Evolutionary conservation across 1,284 basidiomycete species (phyloP), one percentile per base, ranked within the genome.

Genomic region (Fomitopsis pinicola): DNA sequence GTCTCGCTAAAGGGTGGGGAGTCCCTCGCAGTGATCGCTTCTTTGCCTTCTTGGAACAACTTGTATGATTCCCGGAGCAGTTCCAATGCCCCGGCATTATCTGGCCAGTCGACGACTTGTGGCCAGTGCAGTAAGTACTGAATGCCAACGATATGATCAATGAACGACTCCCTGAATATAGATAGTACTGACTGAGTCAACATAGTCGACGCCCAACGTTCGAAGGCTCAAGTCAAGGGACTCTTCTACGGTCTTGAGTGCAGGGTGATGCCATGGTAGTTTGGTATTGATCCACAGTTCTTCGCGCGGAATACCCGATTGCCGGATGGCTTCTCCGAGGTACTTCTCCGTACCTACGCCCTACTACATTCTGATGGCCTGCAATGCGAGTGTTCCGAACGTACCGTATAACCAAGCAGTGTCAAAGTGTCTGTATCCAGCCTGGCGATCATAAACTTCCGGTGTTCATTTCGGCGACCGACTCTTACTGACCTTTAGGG

Each of bases 1-100:
- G 85, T 87, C 59, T 87, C 77, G 62, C 70, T 69, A 64, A 74
- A 70, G 14, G 80, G 80, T 2, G 80, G 81, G 61, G 74, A 73
- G 36, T 19, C 36, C 46, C 42, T 70, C 59, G 8, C 71, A 69
- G 30, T 70, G 44, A 45, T 63, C 62, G 52, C 15, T 14, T 70
- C 66, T 12, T 59, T 44, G 42, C 64, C 63, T 55, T 67, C 67
- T 57, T 67, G 66, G 70, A 22, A 33, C 38, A 42, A 2, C n/a
- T 15, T 22, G 19, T 12, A 36, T 54, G n/a, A 8, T 8, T 50
- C 10, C 14, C 46, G 40, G 19, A 36, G 35, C n/a, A 38, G 7
- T 19, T 38, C 53, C 46, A 26, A 33, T 63, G 42, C 28, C 22
- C 19, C 36, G 15, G 22, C 28, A 19, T 42, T 59, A 55, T 40